phyloP scores from a whole-genome alignment of 139 green algal species.

The Picochlorum sp. region DNA sequence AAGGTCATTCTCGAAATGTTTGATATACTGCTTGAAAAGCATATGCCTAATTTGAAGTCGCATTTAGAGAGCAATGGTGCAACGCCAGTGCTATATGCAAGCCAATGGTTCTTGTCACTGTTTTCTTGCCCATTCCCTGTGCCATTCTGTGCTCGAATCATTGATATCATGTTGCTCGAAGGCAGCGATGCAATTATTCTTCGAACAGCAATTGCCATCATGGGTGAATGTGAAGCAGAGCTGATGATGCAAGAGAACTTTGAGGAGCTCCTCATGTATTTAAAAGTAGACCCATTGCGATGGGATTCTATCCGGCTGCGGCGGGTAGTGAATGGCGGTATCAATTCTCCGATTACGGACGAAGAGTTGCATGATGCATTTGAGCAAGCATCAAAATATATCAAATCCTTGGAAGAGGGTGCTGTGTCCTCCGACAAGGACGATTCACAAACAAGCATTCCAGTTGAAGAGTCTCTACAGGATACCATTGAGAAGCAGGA shows the following conservation, averaged over 20 bases:
- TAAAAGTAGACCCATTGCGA: constrained; percentile 53
- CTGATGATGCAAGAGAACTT: constrained; percentile 69
- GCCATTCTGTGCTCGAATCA: constrained; percentile 61
- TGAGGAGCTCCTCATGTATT: constrained; percentile 73
- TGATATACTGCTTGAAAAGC: constrained; percentile 39
- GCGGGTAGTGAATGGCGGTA: constrained; percentile 31
- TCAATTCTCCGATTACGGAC: constrained; percentile 12
- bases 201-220: constrained; percentile 48
- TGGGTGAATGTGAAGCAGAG: constrained; percentile 50
- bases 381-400: not conserved
- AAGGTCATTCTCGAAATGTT: constrained; percentile 49
- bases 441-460: not conserved
- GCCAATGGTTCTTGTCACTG: constrained; percentile 88
- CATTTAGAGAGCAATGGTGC: constrained; percentile 54
- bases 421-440: no score
- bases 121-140: constrained; percentile 83
- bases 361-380: constrained; percentile 8
- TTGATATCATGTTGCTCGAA: constrained; percentile 81
- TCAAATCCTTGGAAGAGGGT: not conserved
- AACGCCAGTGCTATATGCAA: constrained; percentile 72
- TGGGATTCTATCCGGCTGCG: constrained; percentile 29
- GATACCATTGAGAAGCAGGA: not conserved
- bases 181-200: constrained; percentile 43
- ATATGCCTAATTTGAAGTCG: constrained; percentile 33
- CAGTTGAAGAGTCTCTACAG: not conserved